Evolutionary conservation across 345 rosid species (phyloP), one percentile per base, ranked within the genome.

Genomic region (Camelina hispida): DNA sequence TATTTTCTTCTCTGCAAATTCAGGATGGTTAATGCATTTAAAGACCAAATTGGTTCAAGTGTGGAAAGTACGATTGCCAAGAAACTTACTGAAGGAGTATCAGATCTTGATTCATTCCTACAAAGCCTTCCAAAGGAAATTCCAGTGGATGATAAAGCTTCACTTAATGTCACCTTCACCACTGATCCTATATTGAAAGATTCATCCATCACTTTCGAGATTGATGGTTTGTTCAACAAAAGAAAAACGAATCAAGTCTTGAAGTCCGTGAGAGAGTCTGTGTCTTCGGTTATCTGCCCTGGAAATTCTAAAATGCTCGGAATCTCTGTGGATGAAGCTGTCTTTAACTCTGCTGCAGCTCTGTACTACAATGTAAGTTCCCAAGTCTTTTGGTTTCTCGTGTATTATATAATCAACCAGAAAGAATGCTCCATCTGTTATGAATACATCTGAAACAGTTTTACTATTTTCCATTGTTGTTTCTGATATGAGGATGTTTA

Each of bases 1-100:
- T 16, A 23, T 62, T 50, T 72, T 70, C 32, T 72, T 47, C 17
- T 77, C 53, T 77, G 54, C 68, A 53, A 53, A 64, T 48, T 43
- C 82, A 95, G 97, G 79, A 86, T 95, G 93, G 78, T 43, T 16
- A 84, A 95, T 87, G 99, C 99, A 22, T 90, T 91, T 81, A 89
- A 88, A 83, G 93, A 40, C 62, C 87, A 86, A 57, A 91, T 91
- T 53, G 84, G 83, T 23, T 78, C 96, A 56, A 91, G 93, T 64
- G 97, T 95, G 48, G 97, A 95, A 85, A 88, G 69, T 71, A 87
- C 97, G 4, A 89, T 95, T 62, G 47, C 90, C 48, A 85, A 83
- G 75, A 87, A 90, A 70, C 93, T 95, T 14, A 72, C 62, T 68
- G 91, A 95, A 73, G 97, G 92, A 73, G 86, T 88, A 61, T 72